Evolutionary conservation across 2,329 filamentous ascomycete species (phyloP), one percentile per base, ranked within the genome.

Genomic region (Raffaelea deltoideospora): DNA sequence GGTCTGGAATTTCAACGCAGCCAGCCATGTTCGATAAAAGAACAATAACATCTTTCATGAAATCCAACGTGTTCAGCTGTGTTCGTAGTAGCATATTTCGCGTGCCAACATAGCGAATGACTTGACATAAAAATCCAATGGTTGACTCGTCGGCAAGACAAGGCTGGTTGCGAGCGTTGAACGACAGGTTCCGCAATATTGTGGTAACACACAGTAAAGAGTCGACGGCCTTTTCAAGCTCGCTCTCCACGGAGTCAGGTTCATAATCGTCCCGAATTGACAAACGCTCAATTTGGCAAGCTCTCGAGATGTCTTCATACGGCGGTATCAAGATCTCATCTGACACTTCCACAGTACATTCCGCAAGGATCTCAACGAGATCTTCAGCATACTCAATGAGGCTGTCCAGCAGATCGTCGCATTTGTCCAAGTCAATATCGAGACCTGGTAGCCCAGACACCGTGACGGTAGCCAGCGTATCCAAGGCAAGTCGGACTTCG

Each of bases 1-100:
- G 78, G 17, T 79, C 79, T 2, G 86, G 80, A 28, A 98, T 65
- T 50, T 88, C 79, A 36, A 96, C 71, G 10, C 74, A 72, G 33
- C 82, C 75, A 8, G 86, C 77, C 33, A 92, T 74, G 54, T 98
- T 96, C 39, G 88, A 95, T 37, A 98, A 65, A 46, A 93, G 76
- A 14, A 85, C 79, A 40, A 96, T 74, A 22, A 86, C 65, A 54
- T 98, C 90, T 59, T 98, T 98, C 83, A 95, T 93, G 49, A 96
- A 88, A 56, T 98, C 90, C 45, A 95, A 64, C 1, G 82, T 90
- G 56, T 95, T 94, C 50, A 72, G 67, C 45, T 90, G 72, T 4
- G 77, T 84, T 28, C 85, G 76, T 30, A 96, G 61, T 22, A 96
- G 69, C 68, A 88, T 83, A 47, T 85, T 85, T 13, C 86, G 79